Conservation (phyloP, 164 flowering plant genomes). For the Cinnamomum chago region DNA sequence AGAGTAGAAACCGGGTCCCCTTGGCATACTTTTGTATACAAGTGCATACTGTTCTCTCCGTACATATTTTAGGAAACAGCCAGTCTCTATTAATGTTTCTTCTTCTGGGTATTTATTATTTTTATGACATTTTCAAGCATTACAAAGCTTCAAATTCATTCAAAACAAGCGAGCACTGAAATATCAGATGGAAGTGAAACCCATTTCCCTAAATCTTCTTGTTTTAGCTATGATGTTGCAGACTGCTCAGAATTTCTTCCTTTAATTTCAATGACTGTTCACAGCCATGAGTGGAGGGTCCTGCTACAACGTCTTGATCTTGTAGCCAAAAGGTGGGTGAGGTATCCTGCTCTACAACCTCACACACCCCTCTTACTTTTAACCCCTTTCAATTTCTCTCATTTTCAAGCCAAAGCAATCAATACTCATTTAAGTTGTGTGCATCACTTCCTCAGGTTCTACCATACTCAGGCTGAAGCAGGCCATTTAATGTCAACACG, state of each 20-base stretch:
- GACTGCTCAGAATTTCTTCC: not conserved
- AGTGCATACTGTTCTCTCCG: not conserved
- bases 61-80: not conserved
- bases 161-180: not conserved
- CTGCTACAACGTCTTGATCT: not conserved
- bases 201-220: not conserved
- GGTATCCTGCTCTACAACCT: not conserved
- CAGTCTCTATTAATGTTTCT: not conserved
- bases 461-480: no score
- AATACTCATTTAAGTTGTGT: not conserved
- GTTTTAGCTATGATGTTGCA: not conserved
- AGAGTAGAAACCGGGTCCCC: no score
- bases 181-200: not conserved
- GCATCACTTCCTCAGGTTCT: not conserved
- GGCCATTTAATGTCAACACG: no score
- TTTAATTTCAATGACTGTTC: not conserved
- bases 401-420: not conserved
- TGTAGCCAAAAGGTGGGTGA: no score
- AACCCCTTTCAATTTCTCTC: not conserved
- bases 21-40: no score
- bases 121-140: not conserved
- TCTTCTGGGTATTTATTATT: conserved; percentile 1
- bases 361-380: not conserved
- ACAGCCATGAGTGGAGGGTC: not conserved
- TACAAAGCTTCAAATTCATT: not conserved